phyloP scores from a whole-genome alignment of 148 eudicot genomes.

The Vaccinium myrtillus region DNA sequence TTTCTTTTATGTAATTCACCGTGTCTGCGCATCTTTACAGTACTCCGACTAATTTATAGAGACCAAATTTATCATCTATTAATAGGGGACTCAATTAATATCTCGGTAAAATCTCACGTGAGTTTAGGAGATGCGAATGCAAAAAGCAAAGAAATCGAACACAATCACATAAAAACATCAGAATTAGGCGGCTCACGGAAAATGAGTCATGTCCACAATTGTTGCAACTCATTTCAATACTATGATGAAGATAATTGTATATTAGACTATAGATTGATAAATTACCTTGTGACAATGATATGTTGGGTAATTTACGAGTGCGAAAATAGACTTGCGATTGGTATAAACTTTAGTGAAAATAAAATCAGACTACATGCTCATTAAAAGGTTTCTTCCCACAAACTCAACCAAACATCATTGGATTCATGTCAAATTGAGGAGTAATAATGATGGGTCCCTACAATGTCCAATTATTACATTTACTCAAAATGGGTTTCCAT shows the following conservation, averaged over 20 bases:
- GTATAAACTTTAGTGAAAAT: background rate
- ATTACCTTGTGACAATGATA: background rate
- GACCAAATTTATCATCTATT: background rate
- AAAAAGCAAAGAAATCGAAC: background rate
- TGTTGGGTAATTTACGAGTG: background rate
- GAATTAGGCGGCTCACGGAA: background rate
- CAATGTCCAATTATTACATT: background rate
- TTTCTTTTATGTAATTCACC: background rate
- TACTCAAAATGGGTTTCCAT: background rate
- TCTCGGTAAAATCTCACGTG: background rate
- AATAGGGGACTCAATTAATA: background rate
- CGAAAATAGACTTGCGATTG: background rate
- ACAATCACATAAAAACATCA: background rate
- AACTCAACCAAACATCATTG: slow-evolving; percentile 7
- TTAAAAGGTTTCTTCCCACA: slow-evolving; percentile 6
- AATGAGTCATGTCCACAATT: background rate
- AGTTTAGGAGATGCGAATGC: background rate
- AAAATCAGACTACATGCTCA: background rate
- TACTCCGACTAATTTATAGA: background rate
- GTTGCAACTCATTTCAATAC: background rate
- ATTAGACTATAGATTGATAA: background rate
- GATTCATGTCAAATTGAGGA: slow-evolving; percentile 3
- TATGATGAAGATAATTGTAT: background rate
- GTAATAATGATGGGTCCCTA: background rate
- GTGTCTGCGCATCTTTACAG: background rate